These are phyloP conservation scores for Smittium culicis DNA, from an alignment of 371 early-diverging fungal species.

Conservation along the genomic window DNA sequence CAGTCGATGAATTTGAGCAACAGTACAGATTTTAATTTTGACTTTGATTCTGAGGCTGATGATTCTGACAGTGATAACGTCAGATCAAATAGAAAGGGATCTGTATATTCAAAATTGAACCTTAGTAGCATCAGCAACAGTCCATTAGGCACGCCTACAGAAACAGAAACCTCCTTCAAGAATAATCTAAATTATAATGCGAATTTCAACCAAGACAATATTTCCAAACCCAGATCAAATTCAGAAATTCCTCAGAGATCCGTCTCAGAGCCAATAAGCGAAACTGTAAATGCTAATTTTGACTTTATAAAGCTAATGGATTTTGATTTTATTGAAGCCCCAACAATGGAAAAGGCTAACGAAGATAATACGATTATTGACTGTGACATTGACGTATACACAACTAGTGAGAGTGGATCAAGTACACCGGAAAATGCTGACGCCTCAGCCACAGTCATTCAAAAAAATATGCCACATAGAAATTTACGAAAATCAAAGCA, in stretches of 20 bases:
- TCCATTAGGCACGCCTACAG: not conserved
- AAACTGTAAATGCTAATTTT: not conserved
- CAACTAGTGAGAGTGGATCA: not conserved
- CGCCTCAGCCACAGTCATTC: not conserved
- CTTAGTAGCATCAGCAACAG: not conserved
- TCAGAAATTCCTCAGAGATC: not conserved
- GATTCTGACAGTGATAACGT: not conserved
- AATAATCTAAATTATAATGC: not conserved
- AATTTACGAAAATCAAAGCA: too few relatives aligned
- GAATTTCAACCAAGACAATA: not conserved
- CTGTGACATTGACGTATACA: not conserved
- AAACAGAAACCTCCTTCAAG: not conserved
- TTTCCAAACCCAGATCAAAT: not conserved
- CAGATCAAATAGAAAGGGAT: not conserved
- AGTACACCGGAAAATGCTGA: not conserved
- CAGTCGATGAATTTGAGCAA: not conserved
- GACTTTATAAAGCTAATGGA: not conserved
- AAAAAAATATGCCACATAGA: not conserved
- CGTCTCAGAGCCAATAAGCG: too few relatives aligned
- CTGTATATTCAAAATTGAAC: not conserved
- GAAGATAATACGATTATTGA: not conserved
- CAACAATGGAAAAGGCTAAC: not conserved
- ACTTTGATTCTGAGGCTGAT: not conserved
- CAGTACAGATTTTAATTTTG: not conserved
- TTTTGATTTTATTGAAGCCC: not conserved